phyloP scores from a whole-genome alignment of 768 basidiomycete genomes.

The Boletus sensibilis region DNA sequence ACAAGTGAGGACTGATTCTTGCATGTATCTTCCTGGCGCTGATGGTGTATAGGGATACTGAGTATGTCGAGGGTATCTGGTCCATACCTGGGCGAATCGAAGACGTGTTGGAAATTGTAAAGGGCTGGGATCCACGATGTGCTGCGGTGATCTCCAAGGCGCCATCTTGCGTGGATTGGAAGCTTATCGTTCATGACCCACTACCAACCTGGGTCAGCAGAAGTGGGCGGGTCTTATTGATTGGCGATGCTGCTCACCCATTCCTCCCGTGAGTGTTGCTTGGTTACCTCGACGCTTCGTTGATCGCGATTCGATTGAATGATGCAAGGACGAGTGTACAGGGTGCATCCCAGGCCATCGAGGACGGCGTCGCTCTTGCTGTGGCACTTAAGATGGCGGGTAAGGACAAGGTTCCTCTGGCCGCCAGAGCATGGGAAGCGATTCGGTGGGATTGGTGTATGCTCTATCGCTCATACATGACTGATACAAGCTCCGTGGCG shows the following conservation, averaged over 20 bases:
- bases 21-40: neutral
- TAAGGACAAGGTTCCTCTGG: slow-evolving; percentile 3
- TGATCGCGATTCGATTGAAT: neutral
- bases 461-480: neutral
- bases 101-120: slow-evolving; percentile 22
- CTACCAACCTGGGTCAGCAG: slow-evolving; percentile 38
- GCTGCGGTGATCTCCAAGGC: slow-evolving; percentile 24
- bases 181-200: slow-evolving; percentile 38
- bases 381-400: slow-evolving; percentile 22
- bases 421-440: slow-evolving; percentile 14
- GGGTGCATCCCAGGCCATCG: slow-evolving; percentile 43
- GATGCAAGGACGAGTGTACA: slow-evolving; percentile 21
- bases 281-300: neutral
- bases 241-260: slow-evolving; percentile 33
- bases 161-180: slow-evolving; percentile 38
- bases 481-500: neutral
- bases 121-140: slow-evolving; percentile 28
- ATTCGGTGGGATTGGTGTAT: slow-evolving; percentile 5
- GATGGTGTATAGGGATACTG: slow-evolving; percentile 17
- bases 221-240: slow-evolving; percentile 21
- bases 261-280: slow-evolving; percentile 28
- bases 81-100: slow-evolving; percentile 24
- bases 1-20: slow-evolving; percentile 11
- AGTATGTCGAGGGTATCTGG: slow-evolving; percentile 21
- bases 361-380: slow-evolving; percentile 39